Evolutionary conservation across 768 basidiomycete genomes (phyloP).

Genomic region (Lenzites betulinus): DNA sequence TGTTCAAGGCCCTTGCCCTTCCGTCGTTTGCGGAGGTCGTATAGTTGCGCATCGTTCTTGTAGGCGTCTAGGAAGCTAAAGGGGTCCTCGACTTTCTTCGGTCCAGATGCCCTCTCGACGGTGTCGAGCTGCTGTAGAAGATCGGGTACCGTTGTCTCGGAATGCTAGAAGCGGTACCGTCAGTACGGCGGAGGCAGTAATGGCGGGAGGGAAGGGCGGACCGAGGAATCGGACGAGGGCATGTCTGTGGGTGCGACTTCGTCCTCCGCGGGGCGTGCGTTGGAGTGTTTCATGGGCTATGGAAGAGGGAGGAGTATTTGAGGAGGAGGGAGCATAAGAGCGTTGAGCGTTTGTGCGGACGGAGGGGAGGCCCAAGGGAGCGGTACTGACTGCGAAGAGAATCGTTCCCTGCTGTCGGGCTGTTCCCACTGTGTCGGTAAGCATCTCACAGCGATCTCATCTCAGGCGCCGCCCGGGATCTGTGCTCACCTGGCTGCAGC

Average conservation of each 20-base stretch:
- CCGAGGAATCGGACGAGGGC: constrained; percentile 3
- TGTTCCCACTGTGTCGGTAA: constrained; percentile 22
- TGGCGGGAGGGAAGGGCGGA: constrained; percentile 9
- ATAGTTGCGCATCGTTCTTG: constrained; percentile 63
- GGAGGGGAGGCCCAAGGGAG: constrained; percentile 32
- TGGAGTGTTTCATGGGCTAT: constrained; percentile 21
- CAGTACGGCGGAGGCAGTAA: constrained; percentile 22
- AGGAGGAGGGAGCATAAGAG: constrained; percentile 32
- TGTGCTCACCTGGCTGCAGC: neutral
- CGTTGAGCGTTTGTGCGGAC: constrained; percentile 32
- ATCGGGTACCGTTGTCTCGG: constrained; percentile 57
- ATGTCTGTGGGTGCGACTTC: constrained; percentile 2
- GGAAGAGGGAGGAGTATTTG: constrained; percentile 30
- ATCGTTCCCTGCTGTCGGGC: constrained; percentile 22
- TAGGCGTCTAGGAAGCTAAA: constrained; percentile 64
- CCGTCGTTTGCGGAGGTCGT: constrained; percentile 55
- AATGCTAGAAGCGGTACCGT: constrained; percentile 34
- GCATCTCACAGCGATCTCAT: constrained; percentile 19
- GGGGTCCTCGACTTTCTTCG: constrained; percentile 50
- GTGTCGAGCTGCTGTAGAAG: constrained; percentile 38
- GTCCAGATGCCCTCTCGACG: constrained; percentile 23
- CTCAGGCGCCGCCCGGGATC: neutral
- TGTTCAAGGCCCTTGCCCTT: constrained; percentile 65
- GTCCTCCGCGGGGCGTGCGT: constrained; percentile 1
- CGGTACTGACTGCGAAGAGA: constrained; percentile 25